Conservation (phyloP, 805 yeast species). For the Kodamaea hsintzibuensis region DNA sequence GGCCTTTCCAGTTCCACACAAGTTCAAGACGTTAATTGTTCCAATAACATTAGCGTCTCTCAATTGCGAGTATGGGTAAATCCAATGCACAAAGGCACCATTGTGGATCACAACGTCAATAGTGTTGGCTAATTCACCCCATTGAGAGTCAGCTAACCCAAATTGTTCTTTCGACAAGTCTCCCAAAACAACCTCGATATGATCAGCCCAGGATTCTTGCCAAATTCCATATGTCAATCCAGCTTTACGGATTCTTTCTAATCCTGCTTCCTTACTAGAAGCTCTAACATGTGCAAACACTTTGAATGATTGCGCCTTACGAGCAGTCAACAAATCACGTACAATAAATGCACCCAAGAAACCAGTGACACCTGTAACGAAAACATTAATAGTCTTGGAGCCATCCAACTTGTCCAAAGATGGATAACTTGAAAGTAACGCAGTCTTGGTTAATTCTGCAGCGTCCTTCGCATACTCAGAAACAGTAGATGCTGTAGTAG, state of each 20-base stretch:
- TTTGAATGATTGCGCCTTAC: constrained; percentile 52
- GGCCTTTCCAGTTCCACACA: constrained; percentile 78
- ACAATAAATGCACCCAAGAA: constrained; percentile 90
- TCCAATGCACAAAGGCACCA: constrained; percentile 99
- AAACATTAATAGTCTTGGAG: constrained; percentile 53
- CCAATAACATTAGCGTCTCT: constrained; percentile 93
- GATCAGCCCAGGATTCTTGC: constrained; percentile 57
- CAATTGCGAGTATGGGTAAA: constrained; percentile 85
- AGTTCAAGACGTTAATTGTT: constrained; percentile 77
- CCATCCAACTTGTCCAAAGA: constrained; percentile 41
- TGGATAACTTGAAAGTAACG: constrained; percentile 46
- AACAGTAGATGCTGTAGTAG: constrained; percentile 32
- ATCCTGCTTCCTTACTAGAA: constrained; percentile 59
- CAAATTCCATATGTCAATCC: constrained; percentile 83
- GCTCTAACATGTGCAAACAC: constrained; percentile 94
- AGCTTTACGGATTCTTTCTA: constrained; percentile 72
- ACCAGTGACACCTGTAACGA: constrained; percentile 95
- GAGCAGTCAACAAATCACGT: constrained; percentile 64
- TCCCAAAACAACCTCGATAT: constrained; percentile 76
- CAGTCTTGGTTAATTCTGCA: constrained; percentile 41
- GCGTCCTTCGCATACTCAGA: constrained; percentile 73
- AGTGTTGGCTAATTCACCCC: constrained; percentile 56
- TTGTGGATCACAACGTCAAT: constrained; percentile 90
- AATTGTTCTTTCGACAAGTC: constrained; percentile 72
- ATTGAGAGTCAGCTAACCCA: constrained; percentile 60